These are phyloP conservation scores for Lepidium sativum DNA, from an alignment of 345 rosid species.

Conservation along the genomic window DNA sequence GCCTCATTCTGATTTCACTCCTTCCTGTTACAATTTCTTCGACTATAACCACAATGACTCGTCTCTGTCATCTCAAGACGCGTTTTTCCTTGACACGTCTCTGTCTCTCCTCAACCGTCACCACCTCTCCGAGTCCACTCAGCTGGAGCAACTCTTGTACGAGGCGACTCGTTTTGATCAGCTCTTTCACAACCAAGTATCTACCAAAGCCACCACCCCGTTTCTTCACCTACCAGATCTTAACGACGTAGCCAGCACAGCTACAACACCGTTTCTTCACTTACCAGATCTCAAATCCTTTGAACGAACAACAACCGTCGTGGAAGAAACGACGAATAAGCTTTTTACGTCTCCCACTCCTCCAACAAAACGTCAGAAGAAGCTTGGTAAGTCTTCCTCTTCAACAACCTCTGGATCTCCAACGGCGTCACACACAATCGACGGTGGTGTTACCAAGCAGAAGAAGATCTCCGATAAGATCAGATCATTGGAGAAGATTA, in stretches of 20 bases:
- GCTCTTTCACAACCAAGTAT: not conserved
- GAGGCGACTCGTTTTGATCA: not conserved
- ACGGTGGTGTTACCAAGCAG: not conserved
- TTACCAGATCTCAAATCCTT: constrained; percentile 15
- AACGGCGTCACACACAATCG: not conserved
- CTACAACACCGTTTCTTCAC: constrained; percentile 7
- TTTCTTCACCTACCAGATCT: constrained; percentile 23
- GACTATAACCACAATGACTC: not conserved
- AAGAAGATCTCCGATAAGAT: constrained; percentile 39
- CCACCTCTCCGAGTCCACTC: constrained; percentile 7
- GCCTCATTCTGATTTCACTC: constrained; percentile 21
- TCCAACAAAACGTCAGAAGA: constrained; percentile 3
- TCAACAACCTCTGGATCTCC: not conserved
- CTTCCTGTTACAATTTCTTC: not conserved
- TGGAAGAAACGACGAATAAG: not conserved
- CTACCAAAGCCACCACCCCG: not conserved
- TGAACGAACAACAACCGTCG: constrained; percentile 1
- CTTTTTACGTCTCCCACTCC: not conserved
- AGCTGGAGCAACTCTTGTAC: not conserved
- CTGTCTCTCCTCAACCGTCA: no score
- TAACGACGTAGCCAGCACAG: not conserved
- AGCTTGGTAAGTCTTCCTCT: not conserved
- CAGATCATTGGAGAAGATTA: constrained; percentile 44
- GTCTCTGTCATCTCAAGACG: not conserved
- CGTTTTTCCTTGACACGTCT: not conserved